Conservation (phyloP, 2,329 filamentous ascomycete genomes). For the Rachicladosporium sp. region DNA sequence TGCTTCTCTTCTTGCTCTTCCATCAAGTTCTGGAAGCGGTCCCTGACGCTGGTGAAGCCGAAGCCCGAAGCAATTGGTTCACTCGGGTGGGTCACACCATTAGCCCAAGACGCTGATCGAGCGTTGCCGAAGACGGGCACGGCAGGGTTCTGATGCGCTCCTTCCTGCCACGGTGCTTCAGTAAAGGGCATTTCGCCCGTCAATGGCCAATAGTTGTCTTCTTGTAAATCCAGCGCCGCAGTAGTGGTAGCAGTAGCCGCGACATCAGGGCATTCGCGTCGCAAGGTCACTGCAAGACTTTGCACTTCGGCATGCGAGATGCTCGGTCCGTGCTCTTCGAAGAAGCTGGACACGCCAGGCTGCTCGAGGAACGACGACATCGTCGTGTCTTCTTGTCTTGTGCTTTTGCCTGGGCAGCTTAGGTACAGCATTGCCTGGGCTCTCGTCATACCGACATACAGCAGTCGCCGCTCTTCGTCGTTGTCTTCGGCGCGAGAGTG, state of each 20-base stretch:
- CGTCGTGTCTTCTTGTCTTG: conserved; percentile 50
- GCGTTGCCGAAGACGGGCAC: conserved; percentile 9
- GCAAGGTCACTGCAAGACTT: conserved; percentile 59
- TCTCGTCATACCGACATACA: conserved; percentile 95
- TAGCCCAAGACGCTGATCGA: conserved; percentile 7
- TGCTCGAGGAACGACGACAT: conserved; percentile 61
- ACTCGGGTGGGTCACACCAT: conserved; percentile 1
- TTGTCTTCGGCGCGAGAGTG: conserved; percentile 75
- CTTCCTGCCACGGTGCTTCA: conserved; percentile 27
- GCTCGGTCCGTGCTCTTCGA: conserved; percentile 55
- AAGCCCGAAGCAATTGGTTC: conserved; percentile 2
- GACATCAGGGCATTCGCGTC: conserved; percentile 47
- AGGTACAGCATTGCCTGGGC: conserved; percentile 78
- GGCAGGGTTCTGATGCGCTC: conserved; percentile 5
- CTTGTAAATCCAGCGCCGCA: conserved; percentile 39
- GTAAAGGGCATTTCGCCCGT: conserved; percentile 38
- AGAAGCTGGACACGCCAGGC: conserved; percentile 37
- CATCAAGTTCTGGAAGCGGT: conserved; percentile 27
- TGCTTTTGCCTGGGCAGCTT: conserved; percentile 57
- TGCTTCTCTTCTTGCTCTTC: conserved; percentile 19
- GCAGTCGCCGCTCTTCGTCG: conserved; percentile 73
- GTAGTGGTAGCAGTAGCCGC: conserved; percentile 40
- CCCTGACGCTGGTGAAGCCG: conserved; percentile 26
- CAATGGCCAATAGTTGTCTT: conserved; percentile 58
- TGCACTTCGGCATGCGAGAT: conserved; percentile 51